A percentile compares a stretch with the other conserved stretches of the same genome.
Conservation (phyloP, 164 flowering plant genomes). For the Berberis vulgaris region DNA sequence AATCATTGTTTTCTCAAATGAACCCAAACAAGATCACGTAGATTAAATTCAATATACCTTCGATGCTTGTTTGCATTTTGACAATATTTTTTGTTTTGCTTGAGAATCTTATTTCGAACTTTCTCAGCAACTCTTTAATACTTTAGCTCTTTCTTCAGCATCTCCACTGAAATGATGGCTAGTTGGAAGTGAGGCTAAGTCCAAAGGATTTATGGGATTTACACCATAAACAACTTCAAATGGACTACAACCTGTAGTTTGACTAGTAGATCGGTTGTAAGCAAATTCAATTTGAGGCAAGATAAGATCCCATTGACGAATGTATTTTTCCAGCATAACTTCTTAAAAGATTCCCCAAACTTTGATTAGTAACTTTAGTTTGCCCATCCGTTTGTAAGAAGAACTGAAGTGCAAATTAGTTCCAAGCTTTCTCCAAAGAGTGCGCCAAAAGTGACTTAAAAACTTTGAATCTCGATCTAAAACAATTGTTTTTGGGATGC, state of each 20-base stretch:
- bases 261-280: not conserved
- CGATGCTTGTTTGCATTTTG: constrained; percentile 3
- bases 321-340: not conserved
- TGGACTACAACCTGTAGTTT: not conserved
- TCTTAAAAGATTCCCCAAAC: not conserved
- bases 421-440: constrained; percentile 3
- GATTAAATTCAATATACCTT: not conserved
- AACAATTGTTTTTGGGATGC: constrained; percentile 2
- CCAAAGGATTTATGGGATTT: constrained; percentile 10
- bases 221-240: constrained; percentile 11
- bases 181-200: constrained; percentile 1
- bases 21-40: constrained; percentile 16
- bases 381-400: constrained; percentile 2
- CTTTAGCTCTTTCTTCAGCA: constrained; percentile 2
- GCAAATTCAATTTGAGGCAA: constrained; percentile 5
- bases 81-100: constrained; percentile 6
- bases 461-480: constrained; percentile 7
- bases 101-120: not conserved
- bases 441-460: constrained; percentile 8
- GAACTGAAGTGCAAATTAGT: not conserved
- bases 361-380: not conserved
- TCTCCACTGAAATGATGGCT: constrained; percentile 3
- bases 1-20: constrained; percentile 14
- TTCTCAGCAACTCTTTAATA: constrained; percentile 5
- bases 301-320: not conserved